Conservation (phyloP, 768 basidiomycete genomes). For the Exsudoporus frostii region DNA sequence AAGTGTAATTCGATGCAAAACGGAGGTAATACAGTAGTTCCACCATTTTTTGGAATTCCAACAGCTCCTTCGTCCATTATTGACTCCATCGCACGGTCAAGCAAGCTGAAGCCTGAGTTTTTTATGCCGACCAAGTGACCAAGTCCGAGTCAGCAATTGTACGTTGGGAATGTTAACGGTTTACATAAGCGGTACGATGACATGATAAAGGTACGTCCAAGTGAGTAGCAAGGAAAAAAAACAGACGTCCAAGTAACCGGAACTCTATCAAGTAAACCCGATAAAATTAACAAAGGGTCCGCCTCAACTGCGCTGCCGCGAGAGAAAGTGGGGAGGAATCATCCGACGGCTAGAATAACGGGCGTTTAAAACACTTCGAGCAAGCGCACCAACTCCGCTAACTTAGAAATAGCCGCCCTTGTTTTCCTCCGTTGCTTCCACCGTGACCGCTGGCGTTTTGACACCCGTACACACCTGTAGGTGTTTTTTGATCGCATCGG, state of each 20-base stretch:
- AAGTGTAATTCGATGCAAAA: no score
- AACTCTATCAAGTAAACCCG: background rate
- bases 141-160: no score
- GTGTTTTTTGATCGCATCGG: conserved; percentile 27
- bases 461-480: conserved; percentile 7
- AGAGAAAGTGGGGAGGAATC: background rate
- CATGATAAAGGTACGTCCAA: no score
- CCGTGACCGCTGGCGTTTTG: background rate
- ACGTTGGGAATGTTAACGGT: no score
- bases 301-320: background rate
- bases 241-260: background rate
- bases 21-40: no score
- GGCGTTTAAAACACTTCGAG: background rate
- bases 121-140: no score
- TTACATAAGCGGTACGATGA: no score
- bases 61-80: no score
- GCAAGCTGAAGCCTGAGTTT: no score
- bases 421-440: background rate
- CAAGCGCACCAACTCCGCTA: no score
- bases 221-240: background rate
- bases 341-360: background rate
- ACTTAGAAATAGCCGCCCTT: background rate
- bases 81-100: no score
- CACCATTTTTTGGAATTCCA: no score
- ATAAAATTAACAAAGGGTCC: background rate